phyloP scores from a whole-genome alignment of 139 green algal species.

The Axilococcus clingmanii region DNA sequence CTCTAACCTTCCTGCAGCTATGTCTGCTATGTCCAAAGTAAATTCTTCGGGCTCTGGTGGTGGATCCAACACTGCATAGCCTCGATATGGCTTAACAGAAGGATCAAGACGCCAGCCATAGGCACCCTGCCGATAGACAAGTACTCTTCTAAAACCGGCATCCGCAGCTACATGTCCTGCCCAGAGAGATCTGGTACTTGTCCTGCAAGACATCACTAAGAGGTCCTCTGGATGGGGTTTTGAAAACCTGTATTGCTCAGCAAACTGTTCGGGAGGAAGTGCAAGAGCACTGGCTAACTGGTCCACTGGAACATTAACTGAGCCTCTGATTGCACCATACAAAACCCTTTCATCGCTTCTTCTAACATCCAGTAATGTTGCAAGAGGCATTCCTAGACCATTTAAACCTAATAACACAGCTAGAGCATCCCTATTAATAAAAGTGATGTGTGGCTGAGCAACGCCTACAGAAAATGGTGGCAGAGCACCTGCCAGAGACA shows the following conservation, averaged over 20 bases:
- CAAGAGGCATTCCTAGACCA: not conserved
- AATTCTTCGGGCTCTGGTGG: slow-evolving; percentile 42
- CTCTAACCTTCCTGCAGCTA: too few species aligned
- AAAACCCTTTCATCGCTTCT: slow-evolving; percentile 64
- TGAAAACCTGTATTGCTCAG: slow-evolving; percentile 38
- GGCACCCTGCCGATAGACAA: slow-evolving; percentile 39
- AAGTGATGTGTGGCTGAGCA: slow-evolving; percentile 23
- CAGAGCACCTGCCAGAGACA: slow-evolving; percentile 25
- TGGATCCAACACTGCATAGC: slow-evolving; percentile 36
- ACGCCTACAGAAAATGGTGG: slow-evolving; percentile 1
- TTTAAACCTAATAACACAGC: slow-evolving; percentile 3
- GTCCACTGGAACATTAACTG: slow-evolving; percentile 39
- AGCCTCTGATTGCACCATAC: slow-evolving; percentile 55
- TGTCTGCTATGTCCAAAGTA: too few species aligned
- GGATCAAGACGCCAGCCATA: slow-evolving; percentile 52
- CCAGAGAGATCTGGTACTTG: slow-evolving; percentile 43
- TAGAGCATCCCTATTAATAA: slow-evolving; percentile 33
- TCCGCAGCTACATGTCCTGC: slow-evolving; percentile 53
- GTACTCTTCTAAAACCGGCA: slow-evolving; percentile 13
- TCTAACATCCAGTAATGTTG: slow-evolving; percentile 51
- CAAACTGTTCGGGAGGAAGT: slow-evolving; percentile 27
- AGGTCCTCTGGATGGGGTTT: slow-evolving; percentile 27
- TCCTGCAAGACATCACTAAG: slow-evolving; percentile 48
- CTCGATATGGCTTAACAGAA: slow-evolving; percentile 42
- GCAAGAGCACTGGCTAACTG: slow-evolving; percentile 33